Evolutionary conservation across 305 asterid genomes (phyloP), one percentile per base, ranked within the genome.

Genomic region (Coffea humblotiana): DNA sequence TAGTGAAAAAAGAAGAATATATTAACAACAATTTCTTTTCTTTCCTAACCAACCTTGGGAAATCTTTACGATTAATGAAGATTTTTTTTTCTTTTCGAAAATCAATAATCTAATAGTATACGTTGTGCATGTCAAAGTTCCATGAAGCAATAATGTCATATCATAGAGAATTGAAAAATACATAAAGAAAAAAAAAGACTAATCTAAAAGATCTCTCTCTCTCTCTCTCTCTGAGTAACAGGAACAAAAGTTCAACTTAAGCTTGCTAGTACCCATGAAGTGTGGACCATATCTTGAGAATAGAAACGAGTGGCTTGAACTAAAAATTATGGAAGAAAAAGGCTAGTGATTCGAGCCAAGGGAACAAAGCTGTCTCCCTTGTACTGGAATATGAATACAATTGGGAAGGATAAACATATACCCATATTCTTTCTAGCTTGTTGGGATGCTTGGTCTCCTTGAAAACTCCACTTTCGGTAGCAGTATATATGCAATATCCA

Each of bases 321-420:
- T 43, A 40, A 49, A 48, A 18, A 5, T 18, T 8, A 75, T 49
- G 19, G 19, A 16, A 69, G 64, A 47, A 51, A 72, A 74, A 73
- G 65, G 63, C 54, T 76, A 54, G 79, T 79, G 85, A 80, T 77
- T 84, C 65, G 84, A 83, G 79, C 80, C 81, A 78, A 19, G 93
- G 90, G 91, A 88, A 88, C 93, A 91, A 82, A 87, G 88, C 15
- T 87, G 93, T 88, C 92, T 85, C 89, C 88, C 85, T 75, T 85
- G 89, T 87, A 86, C 79, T 79, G 85, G 89, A 89, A 88, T 88
- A 87, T 73, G 85, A 88, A 88, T 88, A 86, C 90, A 91, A 66
- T 64, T 79, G 72, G 75, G 84, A 69, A 79, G 76, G 80, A 81
- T 85, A 76, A 84, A 86, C 86, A 83, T 81, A 79, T 82, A 83